Evolutionary conservation across 1,139 yeast species (phyloP).

Genomic region (Lodderomyces margitis): DNA sequence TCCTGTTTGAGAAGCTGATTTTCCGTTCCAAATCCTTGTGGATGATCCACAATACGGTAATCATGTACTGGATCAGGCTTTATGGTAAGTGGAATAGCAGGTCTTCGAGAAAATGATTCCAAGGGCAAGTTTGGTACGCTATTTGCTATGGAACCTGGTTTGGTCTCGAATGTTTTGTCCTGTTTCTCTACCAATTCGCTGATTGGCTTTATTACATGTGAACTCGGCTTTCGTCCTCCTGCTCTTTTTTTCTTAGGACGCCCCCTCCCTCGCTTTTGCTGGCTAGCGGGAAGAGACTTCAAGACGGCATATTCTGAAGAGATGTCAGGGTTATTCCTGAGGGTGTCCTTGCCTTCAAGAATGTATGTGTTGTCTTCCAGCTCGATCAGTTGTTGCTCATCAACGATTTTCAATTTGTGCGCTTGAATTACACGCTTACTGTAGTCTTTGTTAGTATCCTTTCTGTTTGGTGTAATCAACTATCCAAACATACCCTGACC

Average conservation of each 20-base stretch:
- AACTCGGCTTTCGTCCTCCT: slow-evolving; percentile 1
- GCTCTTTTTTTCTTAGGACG: slow-evolving; percentile 3
- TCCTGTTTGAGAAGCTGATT: slow-evolving; percentile 4
- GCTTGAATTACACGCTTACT: neutral
- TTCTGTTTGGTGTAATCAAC: neutral
- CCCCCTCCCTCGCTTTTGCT: slow-evolving; percentile 1
- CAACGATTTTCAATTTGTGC: neutral
- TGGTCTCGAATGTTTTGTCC: neutral
- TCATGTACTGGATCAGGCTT: neutral
- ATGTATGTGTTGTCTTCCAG: neutral
- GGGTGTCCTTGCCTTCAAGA: no score
- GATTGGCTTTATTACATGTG: no score
- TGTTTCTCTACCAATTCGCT: neutral
- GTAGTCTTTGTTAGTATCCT: neutral
- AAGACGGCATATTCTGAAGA: no score
- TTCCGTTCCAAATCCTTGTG: neutral
- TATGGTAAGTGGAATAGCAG: neutral
- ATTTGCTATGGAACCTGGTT: neutral
- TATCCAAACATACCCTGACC: slow-evolving; percentile 38
- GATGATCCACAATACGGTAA: neutral
- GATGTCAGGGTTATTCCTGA: no score
- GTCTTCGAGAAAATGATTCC: neutral
- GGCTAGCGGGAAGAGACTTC: neutral
- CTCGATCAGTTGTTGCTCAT: neutral
- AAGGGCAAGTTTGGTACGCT: neutral